Evolutionary conservation across 768 basidiomycete species (phyloP).

Genomic region (Auriscalpium vulgare): DNA sequence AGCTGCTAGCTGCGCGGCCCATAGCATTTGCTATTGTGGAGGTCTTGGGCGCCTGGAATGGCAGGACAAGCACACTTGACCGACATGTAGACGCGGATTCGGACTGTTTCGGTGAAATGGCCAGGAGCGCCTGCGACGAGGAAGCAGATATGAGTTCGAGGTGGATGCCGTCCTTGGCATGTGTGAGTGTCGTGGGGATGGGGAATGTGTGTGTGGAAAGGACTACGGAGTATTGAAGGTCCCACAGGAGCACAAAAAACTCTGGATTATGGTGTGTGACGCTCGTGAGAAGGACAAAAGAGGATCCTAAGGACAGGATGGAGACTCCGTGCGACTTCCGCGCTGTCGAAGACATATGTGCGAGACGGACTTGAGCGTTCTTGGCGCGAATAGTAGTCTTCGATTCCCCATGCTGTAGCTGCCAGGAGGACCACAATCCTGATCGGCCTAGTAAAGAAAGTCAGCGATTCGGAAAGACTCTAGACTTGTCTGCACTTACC

Average conservation of each 20-base stretch:
- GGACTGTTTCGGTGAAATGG: constrained; percentile 32
- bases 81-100: constrained; percentile 18
- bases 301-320: constrained; percentile 45
- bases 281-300: constrained; percentile 49
- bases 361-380: neutral
- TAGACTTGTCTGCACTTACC: constrained; percentile 16
- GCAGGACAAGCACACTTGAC: constrained; percentile 54
- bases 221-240: constrained; percentile 58
- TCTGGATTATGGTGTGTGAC: constrained; percentile 31
- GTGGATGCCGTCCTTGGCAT: constrained; percentile 23
- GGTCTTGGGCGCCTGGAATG: constrained; percentile 39
- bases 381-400: neutral
- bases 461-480: neutral
- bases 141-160: constrained; percentile 27
- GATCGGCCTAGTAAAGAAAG: neutral
- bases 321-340: constrained; percentile 22
- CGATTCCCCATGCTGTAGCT: neutral
- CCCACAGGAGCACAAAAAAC: constrained; percentile 56
- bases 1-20: constrained; percentile 38
- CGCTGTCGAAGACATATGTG: neutral
- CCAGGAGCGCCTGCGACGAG: constrained; percentile 43
- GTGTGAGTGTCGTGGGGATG: constrained; percentile 36
- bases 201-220: constrained; percentile 46
- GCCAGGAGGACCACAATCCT: neutral
- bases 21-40: constrained; percentile 62